Conservation (phyloP, 2,329 filamentous ascomycete genomes). For the Pseudopyricularia cyperi region DNA sequence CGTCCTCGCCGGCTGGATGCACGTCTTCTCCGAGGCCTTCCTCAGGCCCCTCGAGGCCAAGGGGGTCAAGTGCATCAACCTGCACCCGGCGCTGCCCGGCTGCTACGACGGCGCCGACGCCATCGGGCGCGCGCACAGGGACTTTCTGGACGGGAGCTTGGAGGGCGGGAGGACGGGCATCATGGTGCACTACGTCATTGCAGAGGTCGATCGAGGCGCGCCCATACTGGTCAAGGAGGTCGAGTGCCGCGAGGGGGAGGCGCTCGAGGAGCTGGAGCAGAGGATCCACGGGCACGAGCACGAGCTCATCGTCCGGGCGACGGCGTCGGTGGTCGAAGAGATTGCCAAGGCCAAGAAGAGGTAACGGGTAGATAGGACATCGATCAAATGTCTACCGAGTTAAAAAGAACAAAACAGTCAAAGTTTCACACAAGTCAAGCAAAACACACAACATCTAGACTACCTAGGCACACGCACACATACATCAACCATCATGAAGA, state of each 20-base stretch:
- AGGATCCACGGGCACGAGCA: constrained; percentile 70
- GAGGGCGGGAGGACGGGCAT: constrained; percentile 63
- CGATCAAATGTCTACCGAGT: background rate
- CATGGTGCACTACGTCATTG: constrained; percentile 80
- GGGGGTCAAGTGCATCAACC: constrained; percentile 61
- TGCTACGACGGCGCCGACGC: constrained; percentile 66
- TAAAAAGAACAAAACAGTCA: background rate
- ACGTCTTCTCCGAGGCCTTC: constrained; percentile 60
- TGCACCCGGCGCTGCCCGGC: constrained; percentile 65
- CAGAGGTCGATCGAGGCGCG: constrained; percentile 66
- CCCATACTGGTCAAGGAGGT: constrained; percentile 62
- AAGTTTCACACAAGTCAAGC: no score
- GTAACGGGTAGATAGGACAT: constrained; percentile 2
- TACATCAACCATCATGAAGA: background rate
- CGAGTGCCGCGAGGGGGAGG: constrained; percentile 48
- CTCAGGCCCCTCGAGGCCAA: constrained; percentile 51
- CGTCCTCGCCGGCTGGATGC: constrained; percentile 80
- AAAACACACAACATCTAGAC: no score
- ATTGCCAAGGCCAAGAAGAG: constrained; percentile 13
- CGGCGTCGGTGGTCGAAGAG: constrained; percentile 31
- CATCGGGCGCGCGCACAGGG: constrained; percentile 65
- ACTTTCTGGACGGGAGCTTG: constrained; percentile 51
- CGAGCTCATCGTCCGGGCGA: constrained; percentile 64
- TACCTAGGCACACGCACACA: background rate
- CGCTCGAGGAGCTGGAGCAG: constrained; percentile 51